Conservation (phyloP, 805 yeast species). For the Candida tammaniensis region DNA sequence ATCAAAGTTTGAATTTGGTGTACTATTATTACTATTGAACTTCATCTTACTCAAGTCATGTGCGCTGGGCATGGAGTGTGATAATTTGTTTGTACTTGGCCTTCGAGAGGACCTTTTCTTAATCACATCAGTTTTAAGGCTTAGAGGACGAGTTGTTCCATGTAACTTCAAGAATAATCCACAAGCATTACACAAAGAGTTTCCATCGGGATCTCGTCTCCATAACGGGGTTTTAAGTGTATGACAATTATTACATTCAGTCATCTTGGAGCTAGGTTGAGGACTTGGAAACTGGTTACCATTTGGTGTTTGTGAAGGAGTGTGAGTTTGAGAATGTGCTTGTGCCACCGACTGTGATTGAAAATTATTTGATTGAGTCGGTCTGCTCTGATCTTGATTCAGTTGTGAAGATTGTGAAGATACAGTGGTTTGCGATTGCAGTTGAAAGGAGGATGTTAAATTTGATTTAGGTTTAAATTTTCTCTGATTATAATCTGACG, state of each 20-base stretch:
- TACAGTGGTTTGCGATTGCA: too few relatives aligned
- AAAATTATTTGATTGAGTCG: too few relatives aligned
- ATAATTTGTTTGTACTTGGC: constrained; percentile 7
- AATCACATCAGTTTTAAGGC: constrained; percentile 55
- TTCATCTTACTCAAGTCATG: constrained; percentile 6
- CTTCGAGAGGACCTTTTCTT: constrained; percentile 53
- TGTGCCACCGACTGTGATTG: constrained; percentile 1
- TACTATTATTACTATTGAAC: constrained; percentile 1
- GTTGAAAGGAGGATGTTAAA: constrained; percentile 20
- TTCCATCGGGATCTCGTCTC: constrained; percentile 59
- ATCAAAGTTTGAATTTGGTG: constrained; percentile 9
- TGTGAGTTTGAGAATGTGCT: background rate
- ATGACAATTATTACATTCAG: constrained; percentile 56
- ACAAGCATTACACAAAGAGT: constrained; percentile 63
- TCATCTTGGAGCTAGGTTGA: background rate
- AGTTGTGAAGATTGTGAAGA: too few relatives aligned
- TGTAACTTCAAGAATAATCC: constrained; percentile 59
- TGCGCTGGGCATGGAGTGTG: constrained; percentile 11
- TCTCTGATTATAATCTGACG: constrained; percentile 3
- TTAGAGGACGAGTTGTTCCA: constrained; percentile 60
- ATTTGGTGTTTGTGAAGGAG: background rate
- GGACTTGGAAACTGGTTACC: background rate
- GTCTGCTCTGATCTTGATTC: too few relatives aligned
- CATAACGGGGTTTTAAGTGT: constrained; percentile 61
- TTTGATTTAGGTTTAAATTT: constrained; percentile 17